These are phyloP conservation scores for Silene conica DNA, from an alignment of 148 eudicot genomes.

Conservation along the genomic window DNA sequence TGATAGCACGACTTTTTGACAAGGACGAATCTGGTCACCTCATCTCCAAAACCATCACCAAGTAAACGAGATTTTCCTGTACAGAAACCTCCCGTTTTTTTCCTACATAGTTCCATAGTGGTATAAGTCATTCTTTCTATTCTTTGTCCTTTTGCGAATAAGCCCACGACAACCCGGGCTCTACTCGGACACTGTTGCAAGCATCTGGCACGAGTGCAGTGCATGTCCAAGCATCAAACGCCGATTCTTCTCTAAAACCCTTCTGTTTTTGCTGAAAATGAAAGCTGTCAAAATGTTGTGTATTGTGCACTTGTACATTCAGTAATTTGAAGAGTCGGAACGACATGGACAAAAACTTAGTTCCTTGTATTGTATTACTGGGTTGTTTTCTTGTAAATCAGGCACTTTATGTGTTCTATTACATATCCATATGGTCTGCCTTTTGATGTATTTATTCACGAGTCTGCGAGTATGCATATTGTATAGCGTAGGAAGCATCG, in stretches of 20 bases:
- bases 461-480: too few species aligned
- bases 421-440: too few species aligned
- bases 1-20: constrained; percentile 70
- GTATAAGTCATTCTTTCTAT: constrained; percentile 15
- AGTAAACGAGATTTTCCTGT: background rate
- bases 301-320: background rate
- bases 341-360: background rate
- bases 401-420: too few species aligned
- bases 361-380: background rate
- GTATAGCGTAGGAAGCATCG: too few species aligned
- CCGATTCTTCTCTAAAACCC: too few species aligned
- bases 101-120: background rate
- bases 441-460: background rate
- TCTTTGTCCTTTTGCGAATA: constrained; percentile 7
- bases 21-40: constrained; percentile 62
- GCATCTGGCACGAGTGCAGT: too few species aligned
- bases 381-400: background rate
- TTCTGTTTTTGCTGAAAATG: background rate
- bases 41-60: constrained; percentile 37
- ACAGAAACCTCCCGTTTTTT: constrained; percentile 4
- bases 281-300: background rate
- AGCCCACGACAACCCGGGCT: background rate
- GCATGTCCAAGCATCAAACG: too few species aligned
- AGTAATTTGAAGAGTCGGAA: background rate
- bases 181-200: background rate